Base-by-base conservation (phyloP, 2,329 filamentous ascomycete genomes). In the Fusarium falciforme region DNA sequence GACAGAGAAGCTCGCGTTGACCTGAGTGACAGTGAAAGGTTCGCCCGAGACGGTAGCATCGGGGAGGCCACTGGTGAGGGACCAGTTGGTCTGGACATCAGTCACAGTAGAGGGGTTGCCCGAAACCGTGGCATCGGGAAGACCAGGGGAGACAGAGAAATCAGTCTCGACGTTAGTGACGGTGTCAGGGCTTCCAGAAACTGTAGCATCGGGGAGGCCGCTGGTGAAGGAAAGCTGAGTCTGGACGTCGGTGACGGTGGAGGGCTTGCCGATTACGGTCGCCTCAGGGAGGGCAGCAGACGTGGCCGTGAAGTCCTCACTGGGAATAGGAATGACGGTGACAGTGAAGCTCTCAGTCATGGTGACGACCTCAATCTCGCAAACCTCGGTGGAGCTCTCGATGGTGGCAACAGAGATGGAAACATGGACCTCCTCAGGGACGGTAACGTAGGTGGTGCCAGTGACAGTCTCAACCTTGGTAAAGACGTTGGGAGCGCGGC, bases 161-260 rank as follows among this genome's bases (percentile, higher is more conserved):
- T 72, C 70, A 8, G 74, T 77, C 29, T 72, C 61, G 4, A 77
- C 47, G 27, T 77, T 64, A 8, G 79, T 80, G 16, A 82, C 73
- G 7, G 82, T 84, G 2, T 71, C 76, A 2, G 81, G 78, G 38
- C 76, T 76, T 5, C 79, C 80, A 10, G 81, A 76, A 35, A 83
- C 72, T 25, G 79, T 81, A 42, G 76, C 81, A 66, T 82, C 81
- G 7, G 81, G 79, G 11, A 79, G 76, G 2, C 79, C 78, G 17
- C 72, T 72, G 8, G 81, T 82, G 47, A 77, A 42, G 27, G 74
- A 80, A 57, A 76, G 60, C 61, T 78, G 76, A 11, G 78, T 80
- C 31, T 78, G 64, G n/a, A 79, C 54, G 38, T 80, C 72, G 17
- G 81, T 83, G 42, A 80, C 67, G 6, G 82, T 84, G 12, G 75